Conservation (phyloP, 495 filamentous ascomycete species). For the Bombardia bombarda region DNA sequence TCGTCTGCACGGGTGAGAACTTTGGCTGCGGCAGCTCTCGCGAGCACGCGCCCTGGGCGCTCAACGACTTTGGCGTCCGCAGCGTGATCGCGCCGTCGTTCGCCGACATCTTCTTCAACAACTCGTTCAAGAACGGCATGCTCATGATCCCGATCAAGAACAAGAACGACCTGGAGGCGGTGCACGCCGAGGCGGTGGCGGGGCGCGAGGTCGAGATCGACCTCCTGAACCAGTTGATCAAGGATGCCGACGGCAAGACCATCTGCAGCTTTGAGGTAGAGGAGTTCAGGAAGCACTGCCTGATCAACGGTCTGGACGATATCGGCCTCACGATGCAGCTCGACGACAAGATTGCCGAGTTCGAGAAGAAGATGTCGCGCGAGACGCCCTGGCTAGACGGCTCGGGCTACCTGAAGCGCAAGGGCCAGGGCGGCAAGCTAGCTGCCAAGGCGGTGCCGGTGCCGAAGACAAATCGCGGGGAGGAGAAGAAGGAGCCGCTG, state of each 20-base stretch:
- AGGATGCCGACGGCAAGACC: conserved; percentile 60
- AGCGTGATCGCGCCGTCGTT: conserved; percentile 88
- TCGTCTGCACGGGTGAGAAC: conserved; percentile 88
- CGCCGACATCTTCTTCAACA: conserved; percentile 99
- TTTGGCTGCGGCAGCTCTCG: conserved; percentile 92
- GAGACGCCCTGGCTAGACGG: conserved; percentile 94
- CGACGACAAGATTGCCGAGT: conserved; percentile 77
- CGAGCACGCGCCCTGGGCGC: conserved; percentile 96
- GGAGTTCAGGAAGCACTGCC: conserved; percentile 85
- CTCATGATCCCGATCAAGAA: conserved; percentile 74
- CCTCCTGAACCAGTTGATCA: conserved; percentile 77
- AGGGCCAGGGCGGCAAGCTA: conserved; percentile 56
- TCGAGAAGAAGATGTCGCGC: conserved; percentile 66
- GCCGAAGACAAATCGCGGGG: conserved; percentile 84
- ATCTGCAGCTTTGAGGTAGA: conserved; percentile 80
- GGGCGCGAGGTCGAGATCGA: conserved; percentile 89
- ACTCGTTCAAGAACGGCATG: conserved; percentile 99
- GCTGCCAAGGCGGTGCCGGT: conserved; percentile 77
- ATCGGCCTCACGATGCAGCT: conserved; percentile 91
- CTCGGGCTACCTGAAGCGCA: conserved; percentile 68
- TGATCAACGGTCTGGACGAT: conserved; percentile 92
- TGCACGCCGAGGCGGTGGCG: conserved; percentile 73
- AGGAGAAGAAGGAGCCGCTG: conserved; percentile 75
- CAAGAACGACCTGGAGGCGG: conserved; percentile 52
- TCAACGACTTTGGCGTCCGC: conserved; percentile 93